A percentile compares a stretch with the other conserved stretches of the same genome.
phyloP scores from a whole-genome alignment of 345 rosid species.

The Citrus medica region DNA sequence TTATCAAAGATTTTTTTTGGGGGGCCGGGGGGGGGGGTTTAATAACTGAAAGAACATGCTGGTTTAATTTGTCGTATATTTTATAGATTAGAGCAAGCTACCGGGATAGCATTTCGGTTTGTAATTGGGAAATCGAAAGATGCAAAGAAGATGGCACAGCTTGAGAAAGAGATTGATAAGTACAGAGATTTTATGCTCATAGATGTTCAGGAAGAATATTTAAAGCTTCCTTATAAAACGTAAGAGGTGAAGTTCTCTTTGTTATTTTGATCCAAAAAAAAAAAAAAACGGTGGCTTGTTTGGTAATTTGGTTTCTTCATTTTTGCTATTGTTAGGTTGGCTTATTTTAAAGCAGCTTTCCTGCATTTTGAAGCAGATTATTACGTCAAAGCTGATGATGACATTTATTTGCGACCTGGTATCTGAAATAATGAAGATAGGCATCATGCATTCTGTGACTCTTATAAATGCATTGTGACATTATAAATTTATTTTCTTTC shows the following conservation, averaged over 20 bases:
- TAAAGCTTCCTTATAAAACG: conserved; percentile 73
- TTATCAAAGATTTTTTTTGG: not conserved
- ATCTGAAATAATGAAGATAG: not conserved
- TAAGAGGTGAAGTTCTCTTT: conserved; percentile 22
- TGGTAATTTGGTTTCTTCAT: not conserved
- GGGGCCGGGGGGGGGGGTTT: too few relatives aligned
- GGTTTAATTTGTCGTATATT: not conserved
- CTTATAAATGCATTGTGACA: not conserved
- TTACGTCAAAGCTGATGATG: conserved; percentile 79
- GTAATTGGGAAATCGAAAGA: conserved; percentile 72
- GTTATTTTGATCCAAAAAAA: not conserved
- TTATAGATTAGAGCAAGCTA: conserved; percentile 79
- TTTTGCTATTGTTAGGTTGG: conserved; percentile 37
- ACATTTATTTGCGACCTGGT: conserved; percentile 88
- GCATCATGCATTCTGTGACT: not conserved
- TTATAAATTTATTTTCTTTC: too few relatives aligned
- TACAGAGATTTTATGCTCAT: conserved; percentile 71
- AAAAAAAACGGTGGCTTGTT: not conserved
- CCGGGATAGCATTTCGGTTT: conserved; percentile 78
- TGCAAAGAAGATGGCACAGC: conserved; percentile 58
- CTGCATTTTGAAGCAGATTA: conserved; percentile 75
- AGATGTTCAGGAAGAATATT: conserved; percentile 67
- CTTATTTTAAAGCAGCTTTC: conserved; percentile 64
- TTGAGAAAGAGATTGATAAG: conserved; percentile 54
- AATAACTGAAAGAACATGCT: not conserved